Conservation (phyloP, 495 filamentous ascomycete species). For the Lentithecium fluviatile region DNA sequence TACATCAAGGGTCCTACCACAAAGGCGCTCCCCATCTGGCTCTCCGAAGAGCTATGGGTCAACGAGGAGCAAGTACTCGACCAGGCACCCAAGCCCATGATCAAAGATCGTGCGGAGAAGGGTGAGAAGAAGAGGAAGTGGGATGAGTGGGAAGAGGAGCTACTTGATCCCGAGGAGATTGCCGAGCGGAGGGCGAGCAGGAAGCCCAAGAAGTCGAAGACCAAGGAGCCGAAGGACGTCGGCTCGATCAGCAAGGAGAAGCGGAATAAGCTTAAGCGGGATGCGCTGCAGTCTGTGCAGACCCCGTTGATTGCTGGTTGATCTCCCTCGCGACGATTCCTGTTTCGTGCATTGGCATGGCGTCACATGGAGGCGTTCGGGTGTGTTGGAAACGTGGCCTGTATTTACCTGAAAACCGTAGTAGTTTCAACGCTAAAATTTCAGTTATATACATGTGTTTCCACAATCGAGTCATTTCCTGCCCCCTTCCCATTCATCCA, state of each 20-base stretch:
- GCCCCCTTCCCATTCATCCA: too few relatives aligned
- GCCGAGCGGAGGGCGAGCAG: conserved; percentile 42
- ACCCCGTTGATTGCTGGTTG: conserved; percentile 31
- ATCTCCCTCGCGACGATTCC: not conserved
- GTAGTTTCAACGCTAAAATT: too few relatives aligned
- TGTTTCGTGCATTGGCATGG: too few relatives aligned
- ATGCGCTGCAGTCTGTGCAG: conserved; percentile 42
- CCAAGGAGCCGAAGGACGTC: conserved; percentile 47
- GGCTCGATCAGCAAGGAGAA: conserved; percentile 44
- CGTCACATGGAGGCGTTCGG: conserved; percentile 11
- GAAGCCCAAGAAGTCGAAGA: conserved; percentile 54
- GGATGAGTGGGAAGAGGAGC: conserved; percentile 37
- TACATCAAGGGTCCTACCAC: conserved; percentile 88
- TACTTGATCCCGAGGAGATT: conserved; percentile 39
- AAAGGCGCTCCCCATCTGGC: conserved; percentile 84
- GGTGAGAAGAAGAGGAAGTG: conserved; percentile 41
- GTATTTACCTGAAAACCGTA: too few relatives aligned
- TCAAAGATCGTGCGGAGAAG: conserved; percentile 39
- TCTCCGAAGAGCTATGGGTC: conserved; percentile 86
- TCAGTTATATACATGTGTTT: too few relatives aligned
- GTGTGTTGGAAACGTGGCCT: too few relatives aligned
- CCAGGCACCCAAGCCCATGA: conserved; percentile 47
- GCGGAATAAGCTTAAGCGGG: conserved; percentile 51
- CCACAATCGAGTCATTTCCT: too few relatives aligned
- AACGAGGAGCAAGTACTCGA: conserved; percentile 75